Evolutionary conservation across 805 yeast genomes (phyloP), one percentile per base, ranked within the genome.

Genomic region (Scheffersomyces coipomensis): DNA sequence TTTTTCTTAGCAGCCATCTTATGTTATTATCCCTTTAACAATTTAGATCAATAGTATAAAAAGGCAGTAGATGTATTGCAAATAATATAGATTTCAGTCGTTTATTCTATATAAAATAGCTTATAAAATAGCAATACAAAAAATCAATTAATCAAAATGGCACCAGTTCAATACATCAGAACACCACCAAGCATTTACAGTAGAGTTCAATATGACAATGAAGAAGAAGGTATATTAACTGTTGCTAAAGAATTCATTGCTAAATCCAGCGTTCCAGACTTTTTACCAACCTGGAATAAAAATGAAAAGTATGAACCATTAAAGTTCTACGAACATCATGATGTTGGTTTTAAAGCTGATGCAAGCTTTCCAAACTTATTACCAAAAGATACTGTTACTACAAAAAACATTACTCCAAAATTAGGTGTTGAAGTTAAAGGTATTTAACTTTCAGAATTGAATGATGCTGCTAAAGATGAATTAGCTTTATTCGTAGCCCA

Each of bases 381-480:
- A 42, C 74, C 75, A 9, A 38, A 54, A 40, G 43, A 34, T 46
- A 56, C 59, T 18, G 49, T 50, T 17, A 44, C 59, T 22, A 56
- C 52, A 27, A 72, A 72, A 43, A 49, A 48, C 16, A 56, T 84
- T 32, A 76, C 86, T 2, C 91, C 91, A 24, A 83, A 78, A 52
- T 65, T 85, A 38, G 95, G 91, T 12, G 68, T 82, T 13, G 88
- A 80, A 48, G 64, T 85, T 23, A 60, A 58, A n/a, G 83, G 83
- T 31, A 53, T 83, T 29, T 87, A 81, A 51, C 62, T 83, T 36
- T 75, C 83, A 13, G 55, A 68, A 27, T 70, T 83, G 45, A 56
- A 66, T 39, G 72, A 70, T 36, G 62, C 63, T 16, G 88, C 75
- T 22, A 81, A 79, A 53, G 79, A 84, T 48, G 90, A 84, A 49